Evolutionary conservation across 305 asterid species (phyloP).

Genomic region (Fraxinus baroniana): DNA sequence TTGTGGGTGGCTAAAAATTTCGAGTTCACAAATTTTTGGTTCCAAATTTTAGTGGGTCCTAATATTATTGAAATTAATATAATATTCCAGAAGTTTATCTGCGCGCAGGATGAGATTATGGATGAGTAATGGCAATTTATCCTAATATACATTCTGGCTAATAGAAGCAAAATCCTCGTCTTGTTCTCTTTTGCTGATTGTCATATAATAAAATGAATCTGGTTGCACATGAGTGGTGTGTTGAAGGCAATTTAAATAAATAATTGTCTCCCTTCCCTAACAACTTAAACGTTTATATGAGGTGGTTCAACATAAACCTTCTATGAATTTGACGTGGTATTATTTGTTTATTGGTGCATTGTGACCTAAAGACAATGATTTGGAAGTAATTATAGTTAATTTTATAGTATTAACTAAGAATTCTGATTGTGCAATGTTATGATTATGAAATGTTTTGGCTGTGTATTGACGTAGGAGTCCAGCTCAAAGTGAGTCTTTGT

Average conservation of each 20-base stretch:
- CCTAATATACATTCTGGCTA: background rate
- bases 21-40: background rate
- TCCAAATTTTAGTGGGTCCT: background rate
- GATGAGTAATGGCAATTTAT: background rate
- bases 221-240: background rate
- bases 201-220: background rate
- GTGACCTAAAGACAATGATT: background rate
- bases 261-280: background rate
- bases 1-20: background rate
- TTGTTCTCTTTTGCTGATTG: background rate
- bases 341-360: background rate
- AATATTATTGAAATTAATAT: background rate
- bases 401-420: background rate
- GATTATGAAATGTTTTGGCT: constrained; percentile 21
- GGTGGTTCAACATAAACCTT: background rate
- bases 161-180: background rate
- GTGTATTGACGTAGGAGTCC: constrained; percentile 58
- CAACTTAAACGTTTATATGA: background rate
- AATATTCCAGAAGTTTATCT: background rate
- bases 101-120: background rate
- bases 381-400: background rate
- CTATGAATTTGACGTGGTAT: background rate
- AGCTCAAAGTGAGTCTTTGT: constrained; percentile 57
- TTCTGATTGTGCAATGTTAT: constrained; percentile 19
- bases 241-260: background rate